These are phyloP conservation scores for Pogostemon cablin DNA, from an alignment of 257 asterid genomes.

Conservation along the genomic window DNA sequence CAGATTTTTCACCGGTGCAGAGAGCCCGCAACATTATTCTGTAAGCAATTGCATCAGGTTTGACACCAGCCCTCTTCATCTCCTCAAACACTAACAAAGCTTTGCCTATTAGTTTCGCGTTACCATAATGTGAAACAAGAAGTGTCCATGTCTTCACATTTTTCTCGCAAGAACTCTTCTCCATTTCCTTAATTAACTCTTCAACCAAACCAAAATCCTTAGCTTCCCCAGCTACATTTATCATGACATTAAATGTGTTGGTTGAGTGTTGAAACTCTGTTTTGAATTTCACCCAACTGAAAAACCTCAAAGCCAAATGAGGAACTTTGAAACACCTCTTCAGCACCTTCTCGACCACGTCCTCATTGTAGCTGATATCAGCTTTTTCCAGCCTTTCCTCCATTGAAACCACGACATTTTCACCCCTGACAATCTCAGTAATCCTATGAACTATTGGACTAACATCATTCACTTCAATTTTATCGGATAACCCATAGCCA, in stretches of 20 bases:
- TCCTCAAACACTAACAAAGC: conserved; percentile 66
- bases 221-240: conserved; percentile 66
- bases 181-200: conserved; percentile 64
- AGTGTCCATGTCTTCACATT: conserved; percentile 78
- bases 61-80: conserved; percentile 65
- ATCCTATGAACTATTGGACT: conserved; percentile 65
- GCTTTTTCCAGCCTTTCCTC: conserved; percentile 62
- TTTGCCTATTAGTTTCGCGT: conserved; percentile 55
- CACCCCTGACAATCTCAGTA: conserved; percentile 66
- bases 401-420: conserved; percentile 44
- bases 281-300: conserved; percentile 63
- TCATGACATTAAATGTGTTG: conserved; percentile 56
- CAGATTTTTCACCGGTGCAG: conserved; percentile 56
- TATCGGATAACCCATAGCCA: conserved; percentile 27
- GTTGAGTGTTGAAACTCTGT: conserved; percentile 59
- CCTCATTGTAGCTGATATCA: conserved; percentile 49
- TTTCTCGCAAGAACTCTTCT: conserved; percentile 49
- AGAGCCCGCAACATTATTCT: conserved; percentile 56
- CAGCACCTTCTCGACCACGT: conserved; percentile 67
- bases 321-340: conserved; percentile 90
- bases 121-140: conserved; percentile 63
- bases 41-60: conserved; percentile 60
- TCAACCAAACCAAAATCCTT: conserved; percentile 59
- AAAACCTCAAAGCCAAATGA: conserved; percentile 70
- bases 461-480: conserved; percentile 46